A percentile compares a stretch with the other conserved stretches of the same genome.
Conservation (phyloP, 257 asterid species). For the Pogostemon cablin region DNA sequence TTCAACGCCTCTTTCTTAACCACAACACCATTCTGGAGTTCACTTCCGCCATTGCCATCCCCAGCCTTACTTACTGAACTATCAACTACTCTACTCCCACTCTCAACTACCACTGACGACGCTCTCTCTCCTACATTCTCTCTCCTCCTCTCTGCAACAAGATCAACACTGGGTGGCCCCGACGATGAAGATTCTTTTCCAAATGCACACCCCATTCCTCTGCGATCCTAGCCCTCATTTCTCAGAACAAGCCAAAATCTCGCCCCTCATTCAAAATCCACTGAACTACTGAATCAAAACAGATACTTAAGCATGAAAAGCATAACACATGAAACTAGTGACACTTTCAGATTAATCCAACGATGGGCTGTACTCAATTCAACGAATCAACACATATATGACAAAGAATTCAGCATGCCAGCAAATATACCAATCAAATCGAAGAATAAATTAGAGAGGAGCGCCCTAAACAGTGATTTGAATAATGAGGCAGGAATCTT, state of each 20-base stretch:
- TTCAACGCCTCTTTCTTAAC: conserved; percentile 55
- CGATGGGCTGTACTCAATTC: conserved; percentile 27
- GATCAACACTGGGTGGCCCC: conserved; percentile 49
- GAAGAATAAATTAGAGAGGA: conserved; percentile 11
- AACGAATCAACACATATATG: conserved; percentile 25
- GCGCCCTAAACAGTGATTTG: conserved; percentile 10
- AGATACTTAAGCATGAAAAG: conserved; percentile 11
- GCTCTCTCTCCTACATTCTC: conserved; percentile 53
- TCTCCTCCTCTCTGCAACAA: conserved; percentile 45
- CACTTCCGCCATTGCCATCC: conserved; percentile 49
- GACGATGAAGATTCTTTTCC: conserved; percentile 69
- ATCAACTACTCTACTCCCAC: conserved; percentile 59
- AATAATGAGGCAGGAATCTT: conserved; percentile 36
- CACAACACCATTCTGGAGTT: conserved; percentile 52
- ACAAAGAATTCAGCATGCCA: conserved; percentile 20
- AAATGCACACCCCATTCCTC: conserved; percentile 77
- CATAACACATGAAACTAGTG: conserved; percentile 13
- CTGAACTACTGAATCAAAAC: conserved; percentile 21
- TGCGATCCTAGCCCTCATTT: conserved; percentile 53
- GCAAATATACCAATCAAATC: conserved; percentile 30
- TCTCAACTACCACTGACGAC: conserved; percentile 51
- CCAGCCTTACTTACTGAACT: conserved; percentile 44
- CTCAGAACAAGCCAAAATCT: conserved; percentile 50
- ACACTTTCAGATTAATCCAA: conserved; percentile 21
- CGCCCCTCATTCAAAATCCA: conserved; percentile 44